Evolutionary conservation across 2,329 filamentous ascomycete species (phyloP), one percentile per base, ranked within the genome.

Genomic region (Aspergillus luchuensis): DNA sequence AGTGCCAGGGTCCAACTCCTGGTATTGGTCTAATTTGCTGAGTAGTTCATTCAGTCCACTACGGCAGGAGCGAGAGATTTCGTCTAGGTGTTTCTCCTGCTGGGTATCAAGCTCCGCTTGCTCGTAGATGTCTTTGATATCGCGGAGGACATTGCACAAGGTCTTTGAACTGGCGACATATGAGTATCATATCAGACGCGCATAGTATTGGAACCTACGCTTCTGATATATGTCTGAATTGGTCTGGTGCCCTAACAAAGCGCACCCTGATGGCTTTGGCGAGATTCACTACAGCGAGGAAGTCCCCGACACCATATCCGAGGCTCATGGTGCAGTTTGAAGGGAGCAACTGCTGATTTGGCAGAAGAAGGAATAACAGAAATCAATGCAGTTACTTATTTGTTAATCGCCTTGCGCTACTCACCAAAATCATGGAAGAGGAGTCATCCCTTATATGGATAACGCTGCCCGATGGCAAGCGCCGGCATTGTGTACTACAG

Each of bases 301-400:
- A 69, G 53, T 77, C 76, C 5, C 72, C 74, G 13, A 73, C 63
- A 7, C 74, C 65, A 62, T 73, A 74, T 8, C 73, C 74, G 56
- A 78, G 75, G 50, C 69, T 73, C 74, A 74, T 76, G 11, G 4
- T 21, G 43, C 21, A 21, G 43, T 0, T 47, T 21, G 43, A 21
- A 13, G 43, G 43, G 43, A 2, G 43, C 19, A 47, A 8, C 19
- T 21, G 10, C 6, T 11, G 0, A 1, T 47, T 21, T 23, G 11
- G 13, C 39, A 43, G 39, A 8, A n/a, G 39, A 43, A 30, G 28
- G 33, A 15, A 11, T 19, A 5, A 17, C 17, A 43, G n/a, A 19
- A 13, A 5, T 13, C 11, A 36, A 15, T 36, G 33, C 5, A 36
- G 11, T 0, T 13, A 11, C 3, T 36, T 36, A 13, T 5, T 6